Evolutionary conservation across 805 yeast genomes (phyloP).

Genomic region (Zygosaccharomyces rouxii): DNA sequence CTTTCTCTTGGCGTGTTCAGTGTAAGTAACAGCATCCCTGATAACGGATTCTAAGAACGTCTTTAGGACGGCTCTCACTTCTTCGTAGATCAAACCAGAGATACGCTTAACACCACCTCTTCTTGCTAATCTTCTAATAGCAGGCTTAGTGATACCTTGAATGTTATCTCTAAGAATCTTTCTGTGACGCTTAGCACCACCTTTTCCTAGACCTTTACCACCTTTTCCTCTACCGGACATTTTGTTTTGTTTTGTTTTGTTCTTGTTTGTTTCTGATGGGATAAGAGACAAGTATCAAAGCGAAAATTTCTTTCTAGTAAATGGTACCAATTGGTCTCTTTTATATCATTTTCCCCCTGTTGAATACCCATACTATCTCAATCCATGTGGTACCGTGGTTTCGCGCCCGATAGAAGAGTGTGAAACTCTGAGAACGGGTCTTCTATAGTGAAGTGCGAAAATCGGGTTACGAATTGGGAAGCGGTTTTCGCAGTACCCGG

Average conservation of each 20-base stretch:
- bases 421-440: conserved; percentile 18
- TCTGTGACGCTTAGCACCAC: conserved; percentile 99
- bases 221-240: conserved; percentile 99
- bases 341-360: conserved; percentile 1
- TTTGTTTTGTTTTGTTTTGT: conserved; percentile 27
- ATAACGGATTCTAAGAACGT: conserved; percentile 94
- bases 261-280: conserved; percentile 10
- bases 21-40: conserved; percentile 98
- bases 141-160: conserved; percentile 99
- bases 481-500: background rate
- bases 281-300: background rate
- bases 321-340: background rate
- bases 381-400: conserved; percentile 3
- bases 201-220: conserved; percentile 99
- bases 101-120: conserved; percentile 99
- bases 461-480: conserved; percentile 13
- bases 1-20: conserved; percentile 99
- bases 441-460: conserved; percentile 21
- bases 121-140: conserved; percentile 99
- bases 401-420: conserved; percentile 13
- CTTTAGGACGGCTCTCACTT: conserved; percentile 95
- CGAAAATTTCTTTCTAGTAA: background rate
- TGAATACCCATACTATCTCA: conserved; percentile 10
- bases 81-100: conserved; percentile 97
- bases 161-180: conserved; percentile 99